Conservation (phyloP, 148 eudicot genomes). For the Rhododendron mucronatum region DNA sequence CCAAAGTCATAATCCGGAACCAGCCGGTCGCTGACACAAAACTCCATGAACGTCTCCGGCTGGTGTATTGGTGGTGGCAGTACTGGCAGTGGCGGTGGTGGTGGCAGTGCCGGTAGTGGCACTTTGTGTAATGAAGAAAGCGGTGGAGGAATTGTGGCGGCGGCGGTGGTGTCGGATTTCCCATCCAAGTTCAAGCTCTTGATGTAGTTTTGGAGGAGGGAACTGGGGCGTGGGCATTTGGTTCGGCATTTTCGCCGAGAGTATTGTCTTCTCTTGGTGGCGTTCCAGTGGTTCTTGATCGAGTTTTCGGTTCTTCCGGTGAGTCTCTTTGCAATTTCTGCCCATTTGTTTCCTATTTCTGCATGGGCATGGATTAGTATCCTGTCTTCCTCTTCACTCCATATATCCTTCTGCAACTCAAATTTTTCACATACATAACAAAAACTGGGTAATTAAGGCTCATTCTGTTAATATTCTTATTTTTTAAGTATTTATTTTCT, state of each 20-base stretch:
- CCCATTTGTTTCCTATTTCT: slow-evolving; percentile 86
- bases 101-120: not conserved
- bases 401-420: slow-evolving; percentile 57
- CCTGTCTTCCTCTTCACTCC: slow-evolving; percentile 89
- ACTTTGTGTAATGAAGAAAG: not conserved
- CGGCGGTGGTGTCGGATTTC: not conserved
- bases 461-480: no score
- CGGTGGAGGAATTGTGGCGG: not conserved
- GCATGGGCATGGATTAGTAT: slow-evolving; percentile 54
- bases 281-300: slow-evolving; percentile 91
- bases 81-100: not conserved
- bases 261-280: slow-evolving; percentile 76
- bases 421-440: not conserved
- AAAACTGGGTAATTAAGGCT: not conserved
- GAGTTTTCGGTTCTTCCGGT: slow-evolving; percentile 85
- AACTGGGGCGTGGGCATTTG: slow-evolving; percentile 52
- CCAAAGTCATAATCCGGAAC: slow-evolving; percentile 33
- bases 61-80: not conserved
- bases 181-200: slow-evolving; percentile 49
- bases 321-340: slow-evolving; percentile 72
- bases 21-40: slow-evolving; percentile 12
- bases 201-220: slow-evolving; percentile 69
- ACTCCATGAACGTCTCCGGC: slow-evolving; percentile 3
- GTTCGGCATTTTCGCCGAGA: slow-evolving; percentile 54
- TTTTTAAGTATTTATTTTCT: no score